These are phyloP conservation scores for Plantago lanceolata DNA, from an alignment of 305 asterid species.

Conservation along the genomic window DNA sequence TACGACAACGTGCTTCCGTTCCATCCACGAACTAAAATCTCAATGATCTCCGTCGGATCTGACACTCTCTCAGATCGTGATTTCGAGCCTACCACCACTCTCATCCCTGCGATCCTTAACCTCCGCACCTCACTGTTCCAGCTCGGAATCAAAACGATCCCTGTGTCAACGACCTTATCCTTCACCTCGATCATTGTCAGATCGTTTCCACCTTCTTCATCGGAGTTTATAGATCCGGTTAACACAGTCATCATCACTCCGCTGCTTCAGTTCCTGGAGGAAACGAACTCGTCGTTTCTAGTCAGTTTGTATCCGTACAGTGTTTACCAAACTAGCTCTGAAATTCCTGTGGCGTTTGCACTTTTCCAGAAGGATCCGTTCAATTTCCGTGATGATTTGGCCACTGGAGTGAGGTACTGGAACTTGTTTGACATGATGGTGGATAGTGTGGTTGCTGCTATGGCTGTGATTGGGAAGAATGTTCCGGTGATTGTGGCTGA, in stretches of 20 bases:
- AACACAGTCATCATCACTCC: slow-evolving; percentile 46
- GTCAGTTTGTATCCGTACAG: slow-evolving; percentile 65
- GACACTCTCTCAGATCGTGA: slow-evolving; percentile 43
- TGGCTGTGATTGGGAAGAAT: slow-evolving; percentile 65
- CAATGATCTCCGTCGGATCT: slow-evolving; percentile 67
- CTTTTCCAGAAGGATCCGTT: slow-evolving; percentile 57
- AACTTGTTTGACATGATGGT: slow-evolving; percentile 91
- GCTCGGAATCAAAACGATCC: slow-evolving; percentile 53
- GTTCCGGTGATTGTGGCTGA: slow-evolving; percentile 67
- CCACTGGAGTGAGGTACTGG: slow-evolving; percentile 68
- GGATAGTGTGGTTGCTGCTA: slow-evolving; percentile 63
- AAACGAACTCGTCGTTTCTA: slow-evolving; percentile 65
- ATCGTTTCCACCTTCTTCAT: slow-evolving; percentile 76
- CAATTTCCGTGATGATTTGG: slow-evolving; percentile 63
- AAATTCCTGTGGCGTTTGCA: slow-evolving; percentile 63
- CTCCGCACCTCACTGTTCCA: slow-evolving; percentile 47
- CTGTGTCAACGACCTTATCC: slow-evolving; percentile 69
- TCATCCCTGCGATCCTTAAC: slow-evolving; percentile 66
- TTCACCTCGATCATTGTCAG: slow-evolving; percentile 54
- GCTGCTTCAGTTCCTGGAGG: slow-evolving; percentile 57
- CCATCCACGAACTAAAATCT: slow-evolving; percentile 65
- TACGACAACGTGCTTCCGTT: slow-evolving; percentile 57
- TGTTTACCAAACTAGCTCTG: slow-evolving; percentile 47
- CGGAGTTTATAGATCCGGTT: slow-evolving; percentile 65
- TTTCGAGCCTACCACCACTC: slow-evolving; percentile 37